phyloP scores from a whole-genome alignment of 306 rosid species.

The Medicago arabica region DNA sequence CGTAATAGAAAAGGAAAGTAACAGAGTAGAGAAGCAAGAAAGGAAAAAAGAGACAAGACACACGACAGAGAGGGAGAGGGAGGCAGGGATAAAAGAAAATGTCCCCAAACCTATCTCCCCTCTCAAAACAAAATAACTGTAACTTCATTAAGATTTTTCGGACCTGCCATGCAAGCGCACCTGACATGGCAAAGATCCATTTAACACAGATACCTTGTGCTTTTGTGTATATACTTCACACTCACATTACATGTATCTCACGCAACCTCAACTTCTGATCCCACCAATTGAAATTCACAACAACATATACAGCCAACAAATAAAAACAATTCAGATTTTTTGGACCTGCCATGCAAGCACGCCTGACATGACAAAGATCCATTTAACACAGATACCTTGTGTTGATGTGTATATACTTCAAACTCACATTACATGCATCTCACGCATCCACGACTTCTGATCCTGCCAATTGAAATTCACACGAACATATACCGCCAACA shows the following conservation, averaged over 20 bases:
- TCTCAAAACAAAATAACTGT: background rate
- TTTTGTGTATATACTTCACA: background rate
- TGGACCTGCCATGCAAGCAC: background rate
- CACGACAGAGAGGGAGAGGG: background rate
- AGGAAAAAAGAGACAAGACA: background rate
- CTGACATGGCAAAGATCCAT: background rate
- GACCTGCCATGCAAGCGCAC: slow-evolving; percentile 7
- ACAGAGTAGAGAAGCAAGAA: background rate
- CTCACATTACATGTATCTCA: background rate
- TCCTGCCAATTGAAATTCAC: background rate
- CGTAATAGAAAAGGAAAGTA: too few species aligned
- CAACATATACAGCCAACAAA: background rate
- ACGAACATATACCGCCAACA: background rate
- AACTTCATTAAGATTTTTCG: background rate
- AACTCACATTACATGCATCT: background rate
- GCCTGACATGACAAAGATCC: background rate
- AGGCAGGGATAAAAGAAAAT: background rate
- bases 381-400: background rate
- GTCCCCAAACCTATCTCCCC: background rate
- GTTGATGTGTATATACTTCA: background rate
- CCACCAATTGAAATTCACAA: background rate
- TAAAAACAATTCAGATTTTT: too few species aligned
- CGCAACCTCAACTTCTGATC: background rate
- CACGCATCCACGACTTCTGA: background rate
- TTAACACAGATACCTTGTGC: background rate